A percentile compares a stretch with the other conserved stretches of the same genome.
phyloP scores from a whole-genome alignment of 108 stramenopile species.

The Skeletonema grethae region DNA sequence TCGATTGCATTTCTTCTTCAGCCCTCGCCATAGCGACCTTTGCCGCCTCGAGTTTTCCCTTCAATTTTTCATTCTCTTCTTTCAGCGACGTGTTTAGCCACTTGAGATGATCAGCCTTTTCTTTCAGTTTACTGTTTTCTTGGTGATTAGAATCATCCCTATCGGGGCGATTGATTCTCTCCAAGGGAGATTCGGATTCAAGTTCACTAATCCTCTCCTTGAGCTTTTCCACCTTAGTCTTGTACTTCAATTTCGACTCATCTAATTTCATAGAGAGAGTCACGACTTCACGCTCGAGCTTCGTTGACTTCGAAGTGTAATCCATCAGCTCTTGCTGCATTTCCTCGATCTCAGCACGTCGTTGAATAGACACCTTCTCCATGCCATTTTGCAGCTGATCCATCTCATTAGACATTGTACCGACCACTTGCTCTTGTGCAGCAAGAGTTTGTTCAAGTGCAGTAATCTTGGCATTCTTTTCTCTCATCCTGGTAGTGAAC shows the following conservation, averaged over 20 bases:
- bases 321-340: constrained; percentile 84
- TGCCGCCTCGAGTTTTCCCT: constrained; percentile 47
- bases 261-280: constrained; percentile 72
- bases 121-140: constrained; percentile 55
- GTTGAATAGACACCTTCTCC: constrained; percentile 59
- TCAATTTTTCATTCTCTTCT: constrained; percentile 75
- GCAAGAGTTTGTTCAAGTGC: constrained; percentile 77
- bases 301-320: constrained; percentile 49
- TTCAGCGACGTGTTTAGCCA: constrained; percentile 66
- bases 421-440: constrained; percentile 80
- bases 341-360: constrained; percentile 86
- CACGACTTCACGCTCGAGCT: constrained; percentile 70
- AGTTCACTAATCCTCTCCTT: constrained; percentile 53
- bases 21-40: constrained; percentile 11
- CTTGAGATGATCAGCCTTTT: constrained; percentile 71
- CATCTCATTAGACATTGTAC: constrained; percentile 81
- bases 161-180: constrained; percentile 27
- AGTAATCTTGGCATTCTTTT: constrained; percentile 72
- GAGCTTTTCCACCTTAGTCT: constrained; percentile 66
- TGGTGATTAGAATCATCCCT: constrained; percentile 34
- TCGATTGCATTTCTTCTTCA: constrained; percentile 36
- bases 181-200: constrained; percentile 53
- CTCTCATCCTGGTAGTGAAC: constrained; percentile 54
- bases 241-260: constrained; percentile 65
- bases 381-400: constrained; percentile 84